Conservation (phyloP, 208 protist genomes). For the Blastocrithidia nonstop region DNA sequence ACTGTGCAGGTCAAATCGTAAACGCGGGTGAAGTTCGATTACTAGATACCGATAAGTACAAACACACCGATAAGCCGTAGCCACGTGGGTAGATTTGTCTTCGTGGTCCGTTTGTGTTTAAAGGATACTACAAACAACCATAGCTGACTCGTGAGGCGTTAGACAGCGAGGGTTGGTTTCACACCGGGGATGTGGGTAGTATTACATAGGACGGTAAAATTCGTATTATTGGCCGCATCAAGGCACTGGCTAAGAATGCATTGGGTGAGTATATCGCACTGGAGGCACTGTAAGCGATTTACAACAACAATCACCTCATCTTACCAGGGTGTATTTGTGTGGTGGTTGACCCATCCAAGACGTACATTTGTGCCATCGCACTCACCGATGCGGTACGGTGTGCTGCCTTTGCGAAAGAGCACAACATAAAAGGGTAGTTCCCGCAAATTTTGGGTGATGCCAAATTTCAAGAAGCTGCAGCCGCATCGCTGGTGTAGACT, state of each 20-base stretch:
- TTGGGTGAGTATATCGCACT: constrained; percentile 87
- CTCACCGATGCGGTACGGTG: constrained; percentile 28
- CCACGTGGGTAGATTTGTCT: constrained; percentile 73
- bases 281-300: constrained; percentile 68
- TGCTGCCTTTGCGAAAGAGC: constrained; percentile 26
- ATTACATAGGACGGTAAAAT: constrained; percentile 26
- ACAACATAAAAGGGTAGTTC: constrained; percentile 12
- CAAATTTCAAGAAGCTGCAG: constrained; percentile 29
- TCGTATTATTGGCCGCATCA: constrained; percentile 72
- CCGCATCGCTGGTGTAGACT: constrained; percentile 21
- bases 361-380: constrained; percentile 52
- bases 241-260: constrained; percentile 86
- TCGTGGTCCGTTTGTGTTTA: constrained; percentile 65
- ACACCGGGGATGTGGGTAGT: constrained; percentile 76
- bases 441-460: constrained; percentile 15
- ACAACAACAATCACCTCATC: constrained; percentile 36
- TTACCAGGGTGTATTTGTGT: constrained; percentile 59
- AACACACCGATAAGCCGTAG: constrained; percentile 45
- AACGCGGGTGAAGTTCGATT: constrained; percentile 74
- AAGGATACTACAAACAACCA: constrained; percentile 84
- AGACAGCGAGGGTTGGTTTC: constrained; percentile 73
- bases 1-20: constrained; percentile 47
- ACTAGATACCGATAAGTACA: constrained; percentile 64
- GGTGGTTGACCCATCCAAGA: constrained; percentile 54
- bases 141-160: constrained; percentile 72